A percentile compares a stretch with the other conserved stretches of the same genome.
Conservation (phyloP, 2,329 filamentous ascomycete genomes). For the Metarhizium rileyi region DNA sequence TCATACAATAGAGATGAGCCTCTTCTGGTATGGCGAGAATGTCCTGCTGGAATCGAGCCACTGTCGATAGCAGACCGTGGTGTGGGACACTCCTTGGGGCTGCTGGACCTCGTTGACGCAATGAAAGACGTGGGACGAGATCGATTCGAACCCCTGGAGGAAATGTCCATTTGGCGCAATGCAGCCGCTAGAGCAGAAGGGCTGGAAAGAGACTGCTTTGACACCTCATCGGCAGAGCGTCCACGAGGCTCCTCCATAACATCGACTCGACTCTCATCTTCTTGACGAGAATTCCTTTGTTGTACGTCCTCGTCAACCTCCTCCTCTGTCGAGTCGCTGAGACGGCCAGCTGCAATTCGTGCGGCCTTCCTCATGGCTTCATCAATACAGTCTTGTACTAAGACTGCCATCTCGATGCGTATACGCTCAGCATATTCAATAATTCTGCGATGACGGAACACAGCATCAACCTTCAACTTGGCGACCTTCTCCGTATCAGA, state of each 20-base stretch:
- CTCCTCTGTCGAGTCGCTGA: constrained; percentile 66
- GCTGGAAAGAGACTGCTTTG: constrained; percentile 18
- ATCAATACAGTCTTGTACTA: constrained; percentile 93
- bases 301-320: constrained; percentile 33
- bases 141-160: constrained; percentile 16
- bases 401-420: constrained; percentile 80
- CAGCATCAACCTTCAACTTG: constrained; percentile 83
- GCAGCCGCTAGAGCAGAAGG: constrained; percentile 48
- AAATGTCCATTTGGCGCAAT: constrained; percentile 31
- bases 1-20: constrained; percentile 67
- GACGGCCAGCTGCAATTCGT: constrained; percentile 72
- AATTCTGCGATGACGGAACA: constrained; percentile 82
- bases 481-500: constrained; percentile 80
- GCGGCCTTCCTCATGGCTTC: constrained; percentile 85
- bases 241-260: constrained; percentile 9
- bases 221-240: constrained; percentile 6
- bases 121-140: constrained; percentile 44
- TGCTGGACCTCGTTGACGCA: constrained; percentile 76
- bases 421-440: constrained; percentile 96
- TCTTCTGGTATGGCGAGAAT: constrained; percentile 57
- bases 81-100: constrained; percentile 82
- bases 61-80: constrained; percentile 67
- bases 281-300: constrained; percentile 10
- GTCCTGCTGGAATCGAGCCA: constrained; percentile 44
- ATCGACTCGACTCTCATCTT: constrained; percentile 7